phyloP scores from a whole-genome alignment of 2,329 filamentous ascomycete genomes.

The Didymella keratinophila region DNA sequence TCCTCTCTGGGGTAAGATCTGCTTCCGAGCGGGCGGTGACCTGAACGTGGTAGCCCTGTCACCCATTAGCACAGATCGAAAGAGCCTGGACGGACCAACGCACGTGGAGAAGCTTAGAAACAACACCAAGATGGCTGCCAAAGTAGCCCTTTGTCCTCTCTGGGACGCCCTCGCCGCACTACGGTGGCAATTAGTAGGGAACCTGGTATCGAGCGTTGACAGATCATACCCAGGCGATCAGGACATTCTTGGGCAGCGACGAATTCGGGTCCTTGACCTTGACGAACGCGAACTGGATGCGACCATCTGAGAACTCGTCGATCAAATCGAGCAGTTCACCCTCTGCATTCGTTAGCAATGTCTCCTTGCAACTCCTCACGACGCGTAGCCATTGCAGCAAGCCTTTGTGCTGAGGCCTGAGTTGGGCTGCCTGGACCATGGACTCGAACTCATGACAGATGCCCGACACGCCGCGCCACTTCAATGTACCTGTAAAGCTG shows the following conservation, averaged over 20 bases:
- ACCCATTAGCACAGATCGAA: constrained; percentile 29
- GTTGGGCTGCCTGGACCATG: constrained; percentile 23
- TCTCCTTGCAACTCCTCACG: not conserved
- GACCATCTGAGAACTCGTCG: constrained; percentile 96
- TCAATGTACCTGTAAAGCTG: not conserved
- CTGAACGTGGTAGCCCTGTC: constrained; percentile 90
- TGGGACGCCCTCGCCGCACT: constrained; percentile 96
- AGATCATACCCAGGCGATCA: constrained; percentile 80
- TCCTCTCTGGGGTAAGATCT: constrained; percentile 85
- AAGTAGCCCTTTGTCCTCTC: constrained; percentile 99
- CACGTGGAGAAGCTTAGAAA: constrained; percentile 89
- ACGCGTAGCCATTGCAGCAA: not conserved
- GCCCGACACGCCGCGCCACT: not conserved
- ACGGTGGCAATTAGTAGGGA: constrained; percentile 19
- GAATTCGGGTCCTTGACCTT: constrained; percentile 97
- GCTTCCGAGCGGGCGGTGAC: constrained; percentile 91
- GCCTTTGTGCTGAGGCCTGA: constrained; percentile 16
- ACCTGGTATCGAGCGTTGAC: not conserved
- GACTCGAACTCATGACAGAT: not conserved
- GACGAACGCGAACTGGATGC: constrained; percentile 95
- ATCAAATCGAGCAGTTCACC: constrained; percentile 89
- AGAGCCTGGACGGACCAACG: constrained; percentile 28
- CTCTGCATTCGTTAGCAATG: constrained; percentile 61
- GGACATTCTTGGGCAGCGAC: constrained; percentile 84
- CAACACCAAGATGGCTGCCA: constrained; percentile 87